Percentiles rank a stretch among this genome's conserved stretches.
Conservation (phyloP, 192 early-diverging fungal species). For the Umbelopsis sp. region DNA sequence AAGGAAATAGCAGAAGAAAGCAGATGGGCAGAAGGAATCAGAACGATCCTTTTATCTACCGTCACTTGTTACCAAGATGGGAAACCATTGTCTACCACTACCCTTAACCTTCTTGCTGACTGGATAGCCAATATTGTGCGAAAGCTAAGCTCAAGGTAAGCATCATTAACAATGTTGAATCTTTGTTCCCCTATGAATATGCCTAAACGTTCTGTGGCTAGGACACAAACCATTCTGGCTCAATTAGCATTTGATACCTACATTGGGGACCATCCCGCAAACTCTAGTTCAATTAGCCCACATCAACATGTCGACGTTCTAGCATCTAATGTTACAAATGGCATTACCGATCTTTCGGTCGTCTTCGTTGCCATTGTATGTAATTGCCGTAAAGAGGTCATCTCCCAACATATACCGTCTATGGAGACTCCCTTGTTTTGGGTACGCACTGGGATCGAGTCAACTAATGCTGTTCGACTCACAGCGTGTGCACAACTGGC, state of each 20-base stretch:
- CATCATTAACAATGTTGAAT: too few species aligned
- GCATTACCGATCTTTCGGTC: background rate
- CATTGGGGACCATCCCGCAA: background rate
- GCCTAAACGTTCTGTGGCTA: background rate
- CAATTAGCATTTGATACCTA: background rate
- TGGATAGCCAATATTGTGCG: constrained; percentile 2
- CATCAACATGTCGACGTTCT: background rate
- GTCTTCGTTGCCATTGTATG: constrained; percentile 22
- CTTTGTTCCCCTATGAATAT: too few species aligned
- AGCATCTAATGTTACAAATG: background rate
- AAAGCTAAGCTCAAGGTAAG: background rate
- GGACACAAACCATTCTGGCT: background rate
- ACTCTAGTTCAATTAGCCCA: background rate
- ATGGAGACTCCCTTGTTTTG: background rate
- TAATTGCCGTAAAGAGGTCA: constrained; percentile 30
- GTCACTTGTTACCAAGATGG: background rate
- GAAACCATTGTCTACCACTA: background rate
- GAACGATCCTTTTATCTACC: background rate
- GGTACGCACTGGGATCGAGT: background rate
- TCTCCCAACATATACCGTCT: background rate
- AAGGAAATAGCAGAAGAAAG: background rate
- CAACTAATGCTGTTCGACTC: background rate
- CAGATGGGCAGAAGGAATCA: background rate
- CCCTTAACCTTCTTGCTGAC: background rate
- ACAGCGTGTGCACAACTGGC: background rate